Percentiles rank a stretch among this genome's conserved stretches.
These are phyloP conservation scores for Brasilioporus rufonigricans DNA, from an alignment of 768 basidiomycete species.

Conservation along the genomic window DNA sequence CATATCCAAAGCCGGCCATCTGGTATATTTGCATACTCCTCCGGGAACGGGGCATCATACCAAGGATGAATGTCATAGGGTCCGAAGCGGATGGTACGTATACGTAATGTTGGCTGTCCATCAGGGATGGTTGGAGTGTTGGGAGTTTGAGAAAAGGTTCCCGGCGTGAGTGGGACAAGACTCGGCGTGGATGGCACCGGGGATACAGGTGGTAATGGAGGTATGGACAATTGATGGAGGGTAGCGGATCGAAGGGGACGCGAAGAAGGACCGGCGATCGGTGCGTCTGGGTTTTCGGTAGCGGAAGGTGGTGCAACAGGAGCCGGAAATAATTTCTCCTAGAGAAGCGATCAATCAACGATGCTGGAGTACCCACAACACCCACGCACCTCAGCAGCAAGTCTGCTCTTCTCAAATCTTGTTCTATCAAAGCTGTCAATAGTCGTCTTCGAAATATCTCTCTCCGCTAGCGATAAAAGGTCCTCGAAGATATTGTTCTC, in stretches of 20 bases:
- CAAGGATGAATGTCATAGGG: conserved; percentile 93
- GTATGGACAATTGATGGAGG: conserved; percentile 37
- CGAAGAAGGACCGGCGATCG: conserved; percentile 54
- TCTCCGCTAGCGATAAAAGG: conserved; percentile 62
- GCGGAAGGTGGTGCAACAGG: conserved; percentile 32
- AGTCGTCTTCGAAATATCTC: conserved; percentile 68
- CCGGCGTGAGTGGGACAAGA: conserved; percentile 32
- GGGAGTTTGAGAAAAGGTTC: conserved; percentile 32
- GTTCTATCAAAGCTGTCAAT: conserved; percentile 61
- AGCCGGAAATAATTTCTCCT: conserved; percentile 53
- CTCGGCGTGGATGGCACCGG: conserved; percentile 40
- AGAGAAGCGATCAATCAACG: conserved; percentile 9
- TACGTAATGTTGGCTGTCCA: conserved; percentile 49
- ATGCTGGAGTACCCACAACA: neutral
- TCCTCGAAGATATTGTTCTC: conserved; percentile 78
- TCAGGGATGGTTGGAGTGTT: conserved; percentile 25
- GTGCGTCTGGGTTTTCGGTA: conserved; percentile 34
- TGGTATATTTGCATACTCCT: conserved; percentile 91
- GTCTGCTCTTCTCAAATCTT: conserved; percentile 69
- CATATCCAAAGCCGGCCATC: conserved; percentile 96
- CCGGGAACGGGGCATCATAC: conserved; percentile 99
- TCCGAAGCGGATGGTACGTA: conserved; percentile 88
- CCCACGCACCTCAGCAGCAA: conserved; percentile 67
- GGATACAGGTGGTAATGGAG: conserved; percentile 30
- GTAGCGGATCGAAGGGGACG: conserved; percentile 62